Conservation (phyloP, 768 basidiomycete species). For the Tephrocybe sp. region DNA sequence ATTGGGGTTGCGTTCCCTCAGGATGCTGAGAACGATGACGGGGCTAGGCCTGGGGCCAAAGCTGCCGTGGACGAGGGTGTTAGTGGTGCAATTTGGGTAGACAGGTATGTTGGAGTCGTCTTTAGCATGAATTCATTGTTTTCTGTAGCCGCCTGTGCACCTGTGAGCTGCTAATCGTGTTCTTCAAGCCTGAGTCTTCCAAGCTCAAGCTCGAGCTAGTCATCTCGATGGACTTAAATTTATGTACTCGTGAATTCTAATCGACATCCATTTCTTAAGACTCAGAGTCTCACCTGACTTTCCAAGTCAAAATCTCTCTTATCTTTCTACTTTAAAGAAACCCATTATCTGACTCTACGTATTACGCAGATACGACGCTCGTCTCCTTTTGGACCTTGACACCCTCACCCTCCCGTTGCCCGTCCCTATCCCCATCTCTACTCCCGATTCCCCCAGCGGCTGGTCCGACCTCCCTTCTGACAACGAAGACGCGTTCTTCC, state of each 20-base stretch:
- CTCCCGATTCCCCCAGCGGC: slow-evolving; percentile 49
- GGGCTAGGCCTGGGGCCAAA: slow-evolving; percentile 6
- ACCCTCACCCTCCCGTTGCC: background rate
- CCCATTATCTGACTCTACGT: slow-evolving; percentile 16
- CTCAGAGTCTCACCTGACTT: too few species aligned
- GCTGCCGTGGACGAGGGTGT: too few species aligned
- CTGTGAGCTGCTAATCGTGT: too few species aligned
- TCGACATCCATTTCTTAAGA: too few species aligned
- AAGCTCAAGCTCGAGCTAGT: too few species aligned
- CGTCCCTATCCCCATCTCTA: background rate
- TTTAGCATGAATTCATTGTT: slow-evolving; percentile 2
- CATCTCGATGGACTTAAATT: too few species aligned
- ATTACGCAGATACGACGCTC: slow-evolving; percentile 68
- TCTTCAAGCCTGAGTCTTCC: too few species aligned
- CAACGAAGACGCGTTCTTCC: slow-evolving; percentile 81
- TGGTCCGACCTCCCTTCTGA: slow-evolving; percentile 90
- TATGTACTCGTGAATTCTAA: too few species aligned
- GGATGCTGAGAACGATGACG: slow-evolving; percentile 22
- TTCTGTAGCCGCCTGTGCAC: slow-evolving; percentile 4
- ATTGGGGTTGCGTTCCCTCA: slow-evolving; percentile 18
- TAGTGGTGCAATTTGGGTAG: slow-evolving; percentile 59
- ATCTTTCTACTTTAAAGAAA: slow-evolving; percentile 21
- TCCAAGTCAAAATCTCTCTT: slow-evolving; percentile 15
- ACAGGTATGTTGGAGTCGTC: slow-evolving; percentile 61
- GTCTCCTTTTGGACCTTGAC: slow-evolving; percentile 59